Base-by-base conservation (phyloP, 371 early-diverging fungal species). In the Amoeboaphelidium occidentale region DNA sequence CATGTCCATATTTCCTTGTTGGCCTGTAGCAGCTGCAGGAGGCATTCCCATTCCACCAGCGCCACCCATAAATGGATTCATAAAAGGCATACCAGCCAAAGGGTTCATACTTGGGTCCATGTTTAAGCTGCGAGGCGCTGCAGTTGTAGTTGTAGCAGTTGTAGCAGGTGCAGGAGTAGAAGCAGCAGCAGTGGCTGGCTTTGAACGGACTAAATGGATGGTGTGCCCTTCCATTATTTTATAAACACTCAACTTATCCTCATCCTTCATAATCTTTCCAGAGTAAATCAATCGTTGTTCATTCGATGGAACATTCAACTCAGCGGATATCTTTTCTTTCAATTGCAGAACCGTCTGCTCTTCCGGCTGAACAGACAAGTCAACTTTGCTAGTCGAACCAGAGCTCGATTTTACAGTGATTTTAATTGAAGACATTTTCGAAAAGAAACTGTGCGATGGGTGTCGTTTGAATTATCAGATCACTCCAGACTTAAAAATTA, bases 211-310 rank as follows among this genome's bases (percentile, higher is more conserved):
- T 25, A 51, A 27, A 48, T 51, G 51, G 17, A 51, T 44, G 57
- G 67, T 66, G 52, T 61, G 52, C 4, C 67, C 67, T 17, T 66
- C 62, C n/a, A 43, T 42, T 20, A 96, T 68, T 59, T 89, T 90
- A 67, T 83, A 85, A 22, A 63, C 65, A 3, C 63, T 59, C 14
- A 96, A 58, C 0, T 67, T 69, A 47, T 73, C 73, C 48, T 72
- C 73, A 64, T 81, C 78, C 56, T 72, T 74, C 22, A 83, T 57
- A 42, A 82, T 74, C 46, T 70, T 57, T 50, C 81, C 79, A 27
- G 75, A 73, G 53, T 74, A 73, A 46, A 83, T 76, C n/a, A 83
- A 60, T 25, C 77, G 64, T 56, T 81, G 70, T 46, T 64, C 60
- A 25, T 55, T 51, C 4, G 68, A 59, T 21, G 69, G 64, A 22